phyloP scores from a whole-genome alignment of 192 early-diverging fungal species.

The Phlyctochytrium bullatum region DNA sequence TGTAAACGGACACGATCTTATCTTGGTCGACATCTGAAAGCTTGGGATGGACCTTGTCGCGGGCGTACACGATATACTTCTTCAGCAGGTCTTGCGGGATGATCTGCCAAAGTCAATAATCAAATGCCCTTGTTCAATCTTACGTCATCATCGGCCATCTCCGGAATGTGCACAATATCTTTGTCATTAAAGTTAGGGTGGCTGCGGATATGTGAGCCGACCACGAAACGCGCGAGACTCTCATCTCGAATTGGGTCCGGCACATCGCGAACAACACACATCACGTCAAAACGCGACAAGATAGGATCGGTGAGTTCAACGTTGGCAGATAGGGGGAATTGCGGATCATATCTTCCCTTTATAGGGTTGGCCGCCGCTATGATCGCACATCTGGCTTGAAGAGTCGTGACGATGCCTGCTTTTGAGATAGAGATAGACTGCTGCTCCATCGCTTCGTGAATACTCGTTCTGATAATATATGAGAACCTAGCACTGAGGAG shows the following conservation, averaged over 20 bases:
- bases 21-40: slow-evolving; percentile 84
- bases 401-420: slow-evolving; percentile 77
- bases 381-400: slow-evolving; percentile 80
- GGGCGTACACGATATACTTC: slow-evolving; percentile 87
- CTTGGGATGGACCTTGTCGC: slow-evolving; percentile 72
- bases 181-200: slow-evolving; percentile 69
- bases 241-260: slow-evolving; percentile 90
- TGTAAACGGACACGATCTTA: slow-evolving; percentile 85
- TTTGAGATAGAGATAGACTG: slow-evolving; percentile 86
- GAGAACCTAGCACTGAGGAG: background rate
- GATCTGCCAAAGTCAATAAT: slow-evolving; percentile 63
- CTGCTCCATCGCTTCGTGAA: slow-evolving; percentile 94
- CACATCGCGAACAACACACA: slow-evolving; percentile 93
- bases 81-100: slow-evolving; percentile 72
- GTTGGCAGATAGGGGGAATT: slow-evolving; percentile 91
- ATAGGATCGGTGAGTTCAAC: slow-evolving; percentile 99
- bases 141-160: too few relatives aligned
- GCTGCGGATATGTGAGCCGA: slow-evolving; percentile 86
- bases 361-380: slow-evolving; percentile 88
- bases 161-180: slow-evolving; percentile 27
- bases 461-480: slow-evolving; percentile 66
- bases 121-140: too few relatives aligned
- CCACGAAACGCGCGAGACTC: slow-evolving; percentile 87
- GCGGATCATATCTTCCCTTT: slow-evolving; percentile 83
- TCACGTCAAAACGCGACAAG: slow-evolving; percentile 94